Evolutionary conservation across 2,329 filamentous ascomycete species (phyloP).

Genomic region (Cercospora sesami): DNA sequence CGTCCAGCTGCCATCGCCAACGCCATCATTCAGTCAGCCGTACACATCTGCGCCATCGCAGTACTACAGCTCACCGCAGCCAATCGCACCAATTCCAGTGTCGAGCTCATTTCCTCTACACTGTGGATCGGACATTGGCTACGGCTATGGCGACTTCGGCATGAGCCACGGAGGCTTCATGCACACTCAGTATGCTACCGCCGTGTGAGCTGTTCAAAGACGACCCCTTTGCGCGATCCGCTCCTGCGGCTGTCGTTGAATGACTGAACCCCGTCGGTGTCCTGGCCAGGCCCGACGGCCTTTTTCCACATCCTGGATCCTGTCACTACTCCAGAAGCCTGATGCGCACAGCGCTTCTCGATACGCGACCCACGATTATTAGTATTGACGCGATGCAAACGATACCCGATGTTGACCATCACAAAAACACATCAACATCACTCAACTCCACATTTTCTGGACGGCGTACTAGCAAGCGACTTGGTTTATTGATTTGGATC

Average conservation of each 20-base stretch:
- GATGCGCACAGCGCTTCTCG: slow-evolving; percentile 44
- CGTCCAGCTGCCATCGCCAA: slow-evolving; percentile 70
- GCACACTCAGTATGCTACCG: slow-evolving; percentile 63
- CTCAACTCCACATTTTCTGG: slow-evolving; percentile 50
- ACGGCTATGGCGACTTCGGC: slow-evolving; percentile 73
- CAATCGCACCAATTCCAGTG: slow-evolving; percentile 73
- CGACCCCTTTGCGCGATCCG: slow-evolving; percentile 27
- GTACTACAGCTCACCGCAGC: slow-evolving; percentile 78
- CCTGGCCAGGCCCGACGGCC: slow-evolving; percentile 45
- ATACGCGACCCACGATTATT: slow-evolving; percentile 45
- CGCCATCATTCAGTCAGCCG: slow-evolving; percentile 76
- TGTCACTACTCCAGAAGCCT: slow-evolving; percentile 33
- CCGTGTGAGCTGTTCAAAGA: slow-evolving; percentile 72
- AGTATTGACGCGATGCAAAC: slow-evolving; percentile 42
- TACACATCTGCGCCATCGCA: slow-evolving; percentile 58
- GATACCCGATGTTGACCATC: slow-evolving; percentile 45
- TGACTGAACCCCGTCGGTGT: slow-evolving; percentile 38
- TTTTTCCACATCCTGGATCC: slow-evolving; percentile 24
- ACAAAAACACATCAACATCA: slow-evolving; percentile 40
- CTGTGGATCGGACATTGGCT: slow-evolving; percentile 68
- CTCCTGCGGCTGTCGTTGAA: slow-evolving; percentile 35
- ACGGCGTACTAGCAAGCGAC: slow-evolving; percentile 53
- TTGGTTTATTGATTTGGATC: slow-evolving; percentile 20
- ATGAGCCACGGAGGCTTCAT: slow-evolving; percentile 88
- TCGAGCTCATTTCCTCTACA: slow-evolving; percentile 82